Percentiles rank a stretch among this genome's conserved stretches.
These are phyloP conservation scores for Termitomyces eurrhizus DNA, from an alignment of 768 basidiomycete species.

Conservation along the genomic window DNA sequence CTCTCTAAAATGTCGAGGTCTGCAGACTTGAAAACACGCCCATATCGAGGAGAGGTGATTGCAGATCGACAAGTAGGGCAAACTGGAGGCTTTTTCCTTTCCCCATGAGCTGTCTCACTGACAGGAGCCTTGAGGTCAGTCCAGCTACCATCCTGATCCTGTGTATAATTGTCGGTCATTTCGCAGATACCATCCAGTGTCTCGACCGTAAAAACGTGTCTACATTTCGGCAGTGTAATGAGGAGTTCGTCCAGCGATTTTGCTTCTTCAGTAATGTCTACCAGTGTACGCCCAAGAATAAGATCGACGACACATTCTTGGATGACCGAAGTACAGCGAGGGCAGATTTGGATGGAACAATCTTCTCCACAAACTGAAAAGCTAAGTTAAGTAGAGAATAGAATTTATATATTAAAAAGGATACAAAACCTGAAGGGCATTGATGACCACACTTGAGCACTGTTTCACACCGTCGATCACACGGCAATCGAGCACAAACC, in stretches of 20 bases:
- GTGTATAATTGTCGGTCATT: constrained; percentile 47
- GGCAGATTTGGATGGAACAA: constrained; percentile 53
- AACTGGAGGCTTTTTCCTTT: constrained; percentile 36
- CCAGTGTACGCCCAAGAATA: constrained; percentile 47
- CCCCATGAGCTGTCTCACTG: constrained; percentile 13
- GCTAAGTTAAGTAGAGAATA: not conserved
- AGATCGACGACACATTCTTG: constrained; percentile 52
- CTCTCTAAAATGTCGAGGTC: constrained; percentile 62
- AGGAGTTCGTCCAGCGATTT: constrained; percentile 44
- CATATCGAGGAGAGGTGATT: constrained; percentile 57
- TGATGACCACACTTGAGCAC: constrained; percentile 55
- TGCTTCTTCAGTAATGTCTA: constrained; percentile 39
- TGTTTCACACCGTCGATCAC: constrained; percentile 49
- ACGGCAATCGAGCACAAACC: constrained; percentile 65
- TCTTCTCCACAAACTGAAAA: constrained; percentile 62
- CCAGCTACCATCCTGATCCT: constrained; percentile 37
- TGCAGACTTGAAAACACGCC: constrained; percentile 57
- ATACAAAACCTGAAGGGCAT: constrained; percentile 58
- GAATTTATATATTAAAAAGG: not conserved
- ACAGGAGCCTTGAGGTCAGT: constrained; percentile 39
- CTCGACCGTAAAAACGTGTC: constrained; percentile 68
- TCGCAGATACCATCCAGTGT: constrained; percentile 60
- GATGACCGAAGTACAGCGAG: constrained; percentile 39
- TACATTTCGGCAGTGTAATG: constrained; percentile 58
- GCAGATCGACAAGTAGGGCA: constrained; percentile 62